Conservation (phyloP, 257 asterid genomes). For the Penstemon barbatus region DNA sequence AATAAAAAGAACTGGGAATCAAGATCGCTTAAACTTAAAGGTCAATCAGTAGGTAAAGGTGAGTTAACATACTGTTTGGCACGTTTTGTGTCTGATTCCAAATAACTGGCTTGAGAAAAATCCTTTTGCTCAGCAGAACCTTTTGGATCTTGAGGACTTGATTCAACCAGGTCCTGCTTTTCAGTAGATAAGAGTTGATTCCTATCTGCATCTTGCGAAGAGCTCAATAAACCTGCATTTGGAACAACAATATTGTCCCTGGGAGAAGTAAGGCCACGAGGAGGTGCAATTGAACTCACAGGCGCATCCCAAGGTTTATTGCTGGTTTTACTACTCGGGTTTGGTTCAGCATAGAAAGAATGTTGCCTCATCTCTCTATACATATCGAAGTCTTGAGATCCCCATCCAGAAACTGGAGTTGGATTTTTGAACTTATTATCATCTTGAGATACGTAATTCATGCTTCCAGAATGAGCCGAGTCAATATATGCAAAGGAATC, state of each 20-base stretch:
- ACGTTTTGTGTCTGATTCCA: slow-evolving; percentile 82
- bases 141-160: slow-evolving; percentile 51
- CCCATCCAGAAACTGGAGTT: slow-evolving; percentile 61
- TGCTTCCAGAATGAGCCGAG: slow-evolving; percentile 36
- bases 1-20: slow-evolving; percentile 2
- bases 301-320: slow-evolving; percentile 62
- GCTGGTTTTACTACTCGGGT: slow-evolving; percentile 46
- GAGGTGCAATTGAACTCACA: slow-evolving; percentile 42
- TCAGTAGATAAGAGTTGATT: slow-evolving; percentile 47
- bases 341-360: slow-evolving; percentile 50
- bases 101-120: slow-evolving; percentile 50
- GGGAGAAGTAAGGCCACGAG: slow-evolving; percentile 54
- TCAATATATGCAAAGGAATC: slow-evolving; percentile 85
- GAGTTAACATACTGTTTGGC: slow-evolving; percentile 82
- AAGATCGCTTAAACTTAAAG: slow-evolving; percentile 2
- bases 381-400: slow-evolving; percentile 64
- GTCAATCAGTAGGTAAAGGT: slow-evolving; percentile 16
- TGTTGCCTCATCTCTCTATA: slow-evolving; percentile 48
- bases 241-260: slow-evolving; percentile 44
- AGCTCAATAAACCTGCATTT: slow-evolving; percentile 41
- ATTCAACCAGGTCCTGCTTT: slow-evolving; percentile 54
- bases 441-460: slow-evolving; percentile 53
- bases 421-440: slow-evolving; percentile 49
- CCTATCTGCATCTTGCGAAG: slow-evolving; percentile 58
- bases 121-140: slow-evolving; percentile 61